Percentiles rank a stretch among this genome's conserved stretches.
Conservation (phyloP, 2,329 filamentous ascomycete genomes). For the Arachnopeziza araneosa region DNA sequence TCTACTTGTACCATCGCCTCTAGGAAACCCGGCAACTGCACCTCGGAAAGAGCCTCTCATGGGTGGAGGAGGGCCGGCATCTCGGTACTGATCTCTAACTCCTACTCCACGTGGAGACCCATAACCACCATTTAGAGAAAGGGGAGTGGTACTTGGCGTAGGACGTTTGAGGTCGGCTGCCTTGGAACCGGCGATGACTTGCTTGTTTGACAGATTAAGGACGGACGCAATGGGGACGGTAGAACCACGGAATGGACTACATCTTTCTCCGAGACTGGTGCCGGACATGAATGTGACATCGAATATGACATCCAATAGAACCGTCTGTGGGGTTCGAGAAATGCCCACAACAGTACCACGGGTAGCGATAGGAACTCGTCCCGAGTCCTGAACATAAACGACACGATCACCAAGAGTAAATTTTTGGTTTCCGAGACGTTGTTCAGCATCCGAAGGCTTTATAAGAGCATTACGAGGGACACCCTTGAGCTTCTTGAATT, state of each 20-base stretch:
- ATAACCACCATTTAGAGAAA: slow-evolving; percentile 45
- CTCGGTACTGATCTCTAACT: slow-evolving; percentile 55
- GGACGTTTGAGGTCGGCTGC: slow-evolving; percentile 49
- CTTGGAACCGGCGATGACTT: slow-evolving; percentile 68
- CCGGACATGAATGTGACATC: slow-evolving; percentile 96
- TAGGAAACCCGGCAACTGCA: slow-evolving; percentile 41
- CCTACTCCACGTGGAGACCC: slow-evolving; percentile 49
- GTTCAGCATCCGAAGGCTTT: slow-evolving; percentile 93
- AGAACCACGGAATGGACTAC: slow-evolving; percentile 88
- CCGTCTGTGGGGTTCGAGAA: slow-evolving; percentile 76
- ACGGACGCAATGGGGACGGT: slow-evolving; percentile 86
- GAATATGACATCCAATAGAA: slow-evolving; percentile 87
- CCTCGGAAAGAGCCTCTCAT: slow-evolving; percentile 54
- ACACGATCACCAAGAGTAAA: slow-evolving; percentile 86
- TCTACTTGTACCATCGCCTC: slow-evolving; percentile 35
- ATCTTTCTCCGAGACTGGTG: slow-evolving; percentile 83
- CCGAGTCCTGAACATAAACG: slow-evolving; percentile 86
- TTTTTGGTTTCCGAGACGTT: slow-evolving; percentile 77
- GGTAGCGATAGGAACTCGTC: slow-evolving; percentile 89
- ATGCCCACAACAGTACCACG: slow-evolving; percentile 93
- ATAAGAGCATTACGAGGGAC: slow-evolving; percentile 84
- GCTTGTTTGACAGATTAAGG: slow-evolving; percentile 77
- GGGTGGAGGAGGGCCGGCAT: slow-evolving; percentile 49
- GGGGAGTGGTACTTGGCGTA: slow-evolving; percentile 41
- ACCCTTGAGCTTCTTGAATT: slow-evolving; percentile 66